Percentiles rank a stretch among this genome's conserved stretches.
Conservation (phyloP, 257 asterid genomes). For the Przewalskia tangutica region DNA sequence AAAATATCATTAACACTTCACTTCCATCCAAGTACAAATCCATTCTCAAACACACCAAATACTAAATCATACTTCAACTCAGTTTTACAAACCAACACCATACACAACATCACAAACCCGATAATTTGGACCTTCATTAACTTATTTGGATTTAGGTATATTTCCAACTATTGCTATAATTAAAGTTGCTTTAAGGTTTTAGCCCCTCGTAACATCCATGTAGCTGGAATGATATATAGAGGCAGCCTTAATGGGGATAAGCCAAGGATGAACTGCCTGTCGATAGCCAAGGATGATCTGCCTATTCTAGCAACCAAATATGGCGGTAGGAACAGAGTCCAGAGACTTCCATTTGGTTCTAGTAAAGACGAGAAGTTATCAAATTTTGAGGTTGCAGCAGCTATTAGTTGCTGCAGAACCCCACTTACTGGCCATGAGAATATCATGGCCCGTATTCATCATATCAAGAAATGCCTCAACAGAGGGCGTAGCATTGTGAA, state of each 20-base stretch:
- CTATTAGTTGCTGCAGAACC: conserved; percentile 20
- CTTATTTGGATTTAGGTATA: background rate
- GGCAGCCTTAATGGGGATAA: conserved; percentile 18
- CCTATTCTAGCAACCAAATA: conserved; percentile 34
- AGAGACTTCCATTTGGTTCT: conserved; percentile 16
- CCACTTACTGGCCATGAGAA: conserved; percentile 29
- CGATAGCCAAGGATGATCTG: conserved; percentile 61
- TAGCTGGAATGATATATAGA: background rate
- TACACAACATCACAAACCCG: background rate
- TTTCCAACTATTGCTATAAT: background rate
- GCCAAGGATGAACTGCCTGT: conserved; percentile 37
- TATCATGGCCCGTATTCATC: conserved; percentile 26
- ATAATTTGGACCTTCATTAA: background rate
- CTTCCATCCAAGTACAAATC: background rate
- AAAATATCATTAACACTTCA: background rate
- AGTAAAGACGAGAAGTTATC: conserved; percentile 7
- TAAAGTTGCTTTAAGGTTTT: conserved; percentile 15
- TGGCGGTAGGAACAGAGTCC: conserved; percentile 13
- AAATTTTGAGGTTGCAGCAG: conserved; percentile 30
- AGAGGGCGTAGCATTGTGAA: conserved; percentile 13
- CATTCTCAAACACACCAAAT: background rate
- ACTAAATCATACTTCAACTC: background rate
- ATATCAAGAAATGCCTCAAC: conserved; percentile 20
- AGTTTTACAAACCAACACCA: background rate
- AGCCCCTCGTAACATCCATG: conserved; percentile 3